Base-by-base conservation (phyloP, 441 rosid genomes). In the Biscutella laevigata region DNA sequence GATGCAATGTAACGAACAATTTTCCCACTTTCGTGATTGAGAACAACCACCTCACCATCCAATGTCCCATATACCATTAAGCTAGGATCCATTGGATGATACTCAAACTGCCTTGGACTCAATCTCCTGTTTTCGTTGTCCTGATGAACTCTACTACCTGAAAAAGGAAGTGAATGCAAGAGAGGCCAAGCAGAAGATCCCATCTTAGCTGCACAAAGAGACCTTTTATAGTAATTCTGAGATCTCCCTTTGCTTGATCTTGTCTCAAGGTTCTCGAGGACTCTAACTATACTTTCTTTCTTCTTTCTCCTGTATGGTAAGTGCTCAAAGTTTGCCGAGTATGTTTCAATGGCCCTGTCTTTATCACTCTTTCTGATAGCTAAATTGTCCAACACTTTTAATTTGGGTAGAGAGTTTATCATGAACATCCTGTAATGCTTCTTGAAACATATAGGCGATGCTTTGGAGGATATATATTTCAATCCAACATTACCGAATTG, bases 41-140 rank as follows among this genome's bases (percentile, higher is more conserved):
- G 66, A 44, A 85, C 86, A 51, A 88, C 79, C 14, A 91, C 81
- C 72, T 88, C 96, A 21, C 98, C 98, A 46, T 91, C 96, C 59
- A 91, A 64, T 62, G 95, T 88, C 40, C 96, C 96, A 69, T 78
- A 81, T 19, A 82, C 96, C 88, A 91, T 79, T 27, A 91, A 64
- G 63, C 85, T 68, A 49, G 85, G 69, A 66, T 74, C 68, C 40
- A 88, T 59, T 13, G 96, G 95, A 73, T 91, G 94, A 72, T 88
- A 91, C 69, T 91, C 96, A 61, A 91, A 88, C 63, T 91, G 96
- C 78, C 96, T 81, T 3, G 95, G 96, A 61, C 94, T 78, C 43
- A 83, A 74, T 57, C 62, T 74, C 71, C 49, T 58, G 34, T 35
- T 67, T 66, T 72, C 80, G 56, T 73, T 63, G 44, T 73, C 78